Conservation (phyloP, 768 basidiomycete genomes). For the Russula earlei region DNA sequence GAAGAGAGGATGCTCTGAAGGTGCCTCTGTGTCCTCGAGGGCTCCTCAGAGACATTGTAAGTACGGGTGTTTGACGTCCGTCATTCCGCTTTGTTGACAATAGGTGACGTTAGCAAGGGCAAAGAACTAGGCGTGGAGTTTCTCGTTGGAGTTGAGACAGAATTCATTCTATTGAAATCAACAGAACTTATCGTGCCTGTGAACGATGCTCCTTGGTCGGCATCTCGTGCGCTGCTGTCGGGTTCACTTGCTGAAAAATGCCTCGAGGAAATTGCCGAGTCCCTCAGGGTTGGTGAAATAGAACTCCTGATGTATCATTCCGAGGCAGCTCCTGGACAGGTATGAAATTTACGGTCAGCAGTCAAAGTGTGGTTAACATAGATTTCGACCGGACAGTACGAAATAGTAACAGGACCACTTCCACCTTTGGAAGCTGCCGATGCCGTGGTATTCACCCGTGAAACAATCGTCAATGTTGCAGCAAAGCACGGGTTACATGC, state of each 20-base stretch:
- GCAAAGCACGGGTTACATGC: slow-evolving; percentile 53
- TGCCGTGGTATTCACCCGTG: slow-evolving; percentile 54
- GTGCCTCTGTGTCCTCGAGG: slow-evolving; percentile 54
- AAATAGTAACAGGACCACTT: slow-evolving; percentile 60
- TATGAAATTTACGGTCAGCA: slow-evolving; percentile 17
- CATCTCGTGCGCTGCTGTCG: slow-evolving; percentile 29
- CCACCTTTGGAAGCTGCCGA: slow-evolving; percentile 58
- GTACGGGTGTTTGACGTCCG: slow-evolving; percentile 29
- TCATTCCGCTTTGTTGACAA: not conserved
- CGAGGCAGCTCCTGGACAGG: slow-evolving; percentile 65
- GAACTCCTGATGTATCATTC: slow-evolving; percentile 61
- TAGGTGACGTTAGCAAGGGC: slow-evolving; percentile 27
- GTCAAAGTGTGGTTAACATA: not conserved
- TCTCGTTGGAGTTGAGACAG: slow-evolving; percentile 59
- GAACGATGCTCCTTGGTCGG: slow-evolving; percentile 41
- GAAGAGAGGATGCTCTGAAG: slow-evolving; percentile 28
- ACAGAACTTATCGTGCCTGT: slow-evolving; percentile 37
- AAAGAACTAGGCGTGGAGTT: slow-evolving; percentile 35
- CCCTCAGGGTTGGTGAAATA: slow-evolving; percentile 39
- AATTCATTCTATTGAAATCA: slow-evolving; percentile 55
- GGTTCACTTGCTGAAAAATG: slow-evolving; percentile 39
- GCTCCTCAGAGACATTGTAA: slow-evolving; percentile 40
- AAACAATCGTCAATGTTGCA: slow-evolving; percentile 58
- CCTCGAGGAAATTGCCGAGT: slow-evolving; percentile 50
- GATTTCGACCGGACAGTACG: slow-evolving; percentile 34